A percentile compares a stretch with the other conserved stretches of the same genome.
phyloP scores from a whole-genome alignment of 2,329 filamentous ascomycete species.

The Fusarium tjaetaba region DNA sequence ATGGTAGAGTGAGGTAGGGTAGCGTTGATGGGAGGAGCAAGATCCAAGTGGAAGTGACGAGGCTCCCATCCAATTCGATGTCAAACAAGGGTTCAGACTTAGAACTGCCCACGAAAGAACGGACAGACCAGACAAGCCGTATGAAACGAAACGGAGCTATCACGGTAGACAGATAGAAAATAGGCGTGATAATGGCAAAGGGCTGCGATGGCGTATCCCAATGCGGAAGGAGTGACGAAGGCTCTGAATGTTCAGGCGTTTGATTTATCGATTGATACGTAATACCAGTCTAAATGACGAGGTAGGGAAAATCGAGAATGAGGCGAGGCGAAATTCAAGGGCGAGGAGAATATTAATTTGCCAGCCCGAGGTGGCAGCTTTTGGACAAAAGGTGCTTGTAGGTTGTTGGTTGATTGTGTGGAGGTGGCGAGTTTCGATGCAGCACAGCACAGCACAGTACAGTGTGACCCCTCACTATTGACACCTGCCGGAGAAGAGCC shows the following conservation, averaged over 20 bases:
- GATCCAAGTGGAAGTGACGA: not conserved
- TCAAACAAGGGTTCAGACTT: slow-evolving; percentile 19
- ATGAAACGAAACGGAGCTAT: slow-evolving; percentile 12
- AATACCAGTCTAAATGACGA: not conserved
- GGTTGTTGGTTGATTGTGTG: slow-evolving; percentile 22
- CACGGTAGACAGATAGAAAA: not conserved
- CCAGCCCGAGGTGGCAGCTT: slow-evolving; percentile 8
- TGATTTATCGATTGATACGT: slow-evolving; percentile 7
- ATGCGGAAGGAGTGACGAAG: slow-evolving; percentile 30
- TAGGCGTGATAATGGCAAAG: slow-evolving; percentile 3
- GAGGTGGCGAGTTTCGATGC: slow-evolving; percentile 38
- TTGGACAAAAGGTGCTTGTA: slow-evolving; percentile 1
- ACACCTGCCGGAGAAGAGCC: not conserved
- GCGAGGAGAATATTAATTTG: not conserved
- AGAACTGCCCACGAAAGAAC: not conserved
- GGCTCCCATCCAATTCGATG: slow-evolving; percentile 8
- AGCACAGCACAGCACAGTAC: slow-evolving; percentile 33
- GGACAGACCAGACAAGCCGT: not conserved
- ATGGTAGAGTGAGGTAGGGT: not conserved
- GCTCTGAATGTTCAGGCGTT: slow-evolving; percentile 4
- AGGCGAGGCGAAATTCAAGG: not conserved
- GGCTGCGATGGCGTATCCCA: not conserved
- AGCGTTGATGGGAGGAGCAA: not conserved
- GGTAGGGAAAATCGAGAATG: not conserved
- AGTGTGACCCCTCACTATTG: slow-evolving; percentile 32